phyloP scores from a whole-genome alignment of 2,329 filamentous ascomycete genomes.

The Cladosporium oxysporum region DNA sequence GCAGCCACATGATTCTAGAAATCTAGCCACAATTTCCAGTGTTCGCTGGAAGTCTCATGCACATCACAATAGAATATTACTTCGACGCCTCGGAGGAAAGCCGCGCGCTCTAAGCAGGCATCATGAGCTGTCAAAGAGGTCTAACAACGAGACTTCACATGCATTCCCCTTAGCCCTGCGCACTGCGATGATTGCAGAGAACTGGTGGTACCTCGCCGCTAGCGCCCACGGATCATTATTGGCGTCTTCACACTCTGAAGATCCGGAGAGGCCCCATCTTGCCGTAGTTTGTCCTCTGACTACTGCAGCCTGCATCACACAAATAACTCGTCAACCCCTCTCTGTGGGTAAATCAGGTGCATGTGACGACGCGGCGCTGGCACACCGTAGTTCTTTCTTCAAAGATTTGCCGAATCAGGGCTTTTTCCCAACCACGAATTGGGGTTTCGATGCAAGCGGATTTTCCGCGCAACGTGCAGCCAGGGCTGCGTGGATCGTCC shows the following conservation, averaged over 20 bases:
- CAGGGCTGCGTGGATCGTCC: neutral
- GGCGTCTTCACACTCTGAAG: slow-evolving; percentile 15
- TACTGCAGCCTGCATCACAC: slow-evolving; percentile 17
- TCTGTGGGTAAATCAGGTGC: neutral
- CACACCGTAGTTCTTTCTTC: slow-evolving; percentile 1
- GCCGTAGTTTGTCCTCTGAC: slow-evolving; percentile 6
- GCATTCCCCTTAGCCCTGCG: neutral
- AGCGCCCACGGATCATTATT: neutral
- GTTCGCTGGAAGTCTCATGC: neutral
- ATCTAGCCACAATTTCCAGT: neutral
- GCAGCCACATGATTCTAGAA: slow-evolving; percentile 14
- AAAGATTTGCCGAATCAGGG: neutral
- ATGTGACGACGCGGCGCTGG: slow-evolving; percentile 4
- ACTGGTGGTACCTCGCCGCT: neutral
- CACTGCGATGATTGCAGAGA: neutral
- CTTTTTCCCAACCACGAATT: neutral
- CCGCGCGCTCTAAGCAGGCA: neutral
- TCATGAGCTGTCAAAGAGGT: neutral
- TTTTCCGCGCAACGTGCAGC: neutral
- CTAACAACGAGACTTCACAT: neutral
- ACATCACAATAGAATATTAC: neutral
- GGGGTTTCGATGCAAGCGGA: neutral
- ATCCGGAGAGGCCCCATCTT: slow-evolving; percentile 19
- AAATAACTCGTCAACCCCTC: neutral
- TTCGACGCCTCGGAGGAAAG: neutral